Evolutionary conservation across 2,329 filamentous ascomycete genomes (phyloP).

Genomic region (Verticillium albo-atrum): DNA sequence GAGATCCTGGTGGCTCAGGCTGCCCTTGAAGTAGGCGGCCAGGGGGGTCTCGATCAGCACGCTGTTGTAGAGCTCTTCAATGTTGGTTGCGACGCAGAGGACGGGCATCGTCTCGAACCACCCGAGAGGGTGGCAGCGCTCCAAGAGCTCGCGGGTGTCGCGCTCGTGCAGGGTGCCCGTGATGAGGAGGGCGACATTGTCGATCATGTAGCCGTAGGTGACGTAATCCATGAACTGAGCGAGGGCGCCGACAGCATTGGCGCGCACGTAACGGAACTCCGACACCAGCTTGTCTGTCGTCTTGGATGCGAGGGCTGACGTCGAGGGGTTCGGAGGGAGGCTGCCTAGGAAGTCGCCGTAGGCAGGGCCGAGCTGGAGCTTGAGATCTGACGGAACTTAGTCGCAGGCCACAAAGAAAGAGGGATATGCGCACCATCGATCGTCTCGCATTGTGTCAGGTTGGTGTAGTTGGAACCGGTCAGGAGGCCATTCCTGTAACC

Average conservation of each 20-base stretch:
- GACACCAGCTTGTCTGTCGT: constrained; percentile 97
- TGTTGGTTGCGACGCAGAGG: constrained; percentile 95
- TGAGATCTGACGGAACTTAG: constrained; percentile 64
- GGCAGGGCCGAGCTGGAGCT: constrained; percentile 91
- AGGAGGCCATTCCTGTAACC: constrained; percentile 94
- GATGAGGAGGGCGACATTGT: constrained; percentile 96
- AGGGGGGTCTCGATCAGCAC: constrained; percentile 95
- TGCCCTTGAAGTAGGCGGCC: constrained; percentile 96
- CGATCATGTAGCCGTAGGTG: constrained; percentile 99
- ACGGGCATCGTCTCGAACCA: constrained; percentile 99
- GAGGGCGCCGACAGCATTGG: constrained; percentile 86
- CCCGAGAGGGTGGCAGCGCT: constrained; percentile 92
- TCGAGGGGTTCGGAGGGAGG: constrained; percentile 93
- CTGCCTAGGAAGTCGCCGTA: constrained; percentile 96
- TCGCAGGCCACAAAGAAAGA: constrained; percentile 9
- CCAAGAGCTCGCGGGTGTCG: constrained; percentile 90
- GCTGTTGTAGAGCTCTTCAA: constrained; percentile 97
- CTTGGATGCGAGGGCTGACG: constrained; percentile 88
- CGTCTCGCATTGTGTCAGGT: constrained; percentile 95
- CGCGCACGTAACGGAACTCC: constrained; percentile 94
- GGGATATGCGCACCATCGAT: constrained; percentile 69
- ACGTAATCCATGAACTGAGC: constrained; percentile 97
- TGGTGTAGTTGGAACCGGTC: constrained; percentile 86
- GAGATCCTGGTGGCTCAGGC: constrained; percentile 89
- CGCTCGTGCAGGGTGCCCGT: constrained; percentile 96